A percentile compares a stretch with the other conserved stretches of the same genome.
phyloP scores from a whole-genome alignment of 371 early-diverging fungal species.

The Scutellospora calospora region DNA sequence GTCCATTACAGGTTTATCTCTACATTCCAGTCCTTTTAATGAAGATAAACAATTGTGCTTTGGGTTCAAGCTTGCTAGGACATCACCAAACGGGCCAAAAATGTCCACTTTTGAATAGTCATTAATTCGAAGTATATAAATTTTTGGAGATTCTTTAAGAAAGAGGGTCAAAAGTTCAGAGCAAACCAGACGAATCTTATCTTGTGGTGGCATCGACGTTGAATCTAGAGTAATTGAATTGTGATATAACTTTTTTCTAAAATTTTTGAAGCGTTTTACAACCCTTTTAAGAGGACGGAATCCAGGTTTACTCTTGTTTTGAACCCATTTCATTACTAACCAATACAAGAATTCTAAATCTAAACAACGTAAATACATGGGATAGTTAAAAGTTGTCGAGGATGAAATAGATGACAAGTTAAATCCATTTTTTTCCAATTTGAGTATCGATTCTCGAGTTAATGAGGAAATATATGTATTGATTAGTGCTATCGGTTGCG shows the following conservation, averaged over 20 bases:
- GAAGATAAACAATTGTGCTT: neutral
- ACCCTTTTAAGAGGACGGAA: neutral
- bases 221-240: neutral
- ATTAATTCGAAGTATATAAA: slow-evolving; percentile 5
- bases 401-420: neutral
- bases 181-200: neutral
- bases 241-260: neutral
- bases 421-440: slow-evolving; percentile 5
- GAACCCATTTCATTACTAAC: neutral
- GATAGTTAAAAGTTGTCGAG: neutral
- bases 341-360: neutral
- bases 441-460: neutral
- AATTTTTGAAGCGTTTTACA: neutral
- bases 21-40: slow-evolving; percentile 7
- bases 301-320: neutral
- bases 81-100: neutral
- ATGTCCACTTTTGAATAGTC: neutral
- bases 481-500: neutral
- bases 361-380: slow-evolving; percentile 23
- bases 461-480: neutral
- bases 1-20: neutral
- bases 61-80: neutral
- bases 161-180: neutral
- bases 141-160: neutral
- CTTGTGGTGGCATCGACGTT: neutral